Base-by-base conservation (phyloP, 164 flowering plant genomes). In the Vitis amurensis region DNA sequence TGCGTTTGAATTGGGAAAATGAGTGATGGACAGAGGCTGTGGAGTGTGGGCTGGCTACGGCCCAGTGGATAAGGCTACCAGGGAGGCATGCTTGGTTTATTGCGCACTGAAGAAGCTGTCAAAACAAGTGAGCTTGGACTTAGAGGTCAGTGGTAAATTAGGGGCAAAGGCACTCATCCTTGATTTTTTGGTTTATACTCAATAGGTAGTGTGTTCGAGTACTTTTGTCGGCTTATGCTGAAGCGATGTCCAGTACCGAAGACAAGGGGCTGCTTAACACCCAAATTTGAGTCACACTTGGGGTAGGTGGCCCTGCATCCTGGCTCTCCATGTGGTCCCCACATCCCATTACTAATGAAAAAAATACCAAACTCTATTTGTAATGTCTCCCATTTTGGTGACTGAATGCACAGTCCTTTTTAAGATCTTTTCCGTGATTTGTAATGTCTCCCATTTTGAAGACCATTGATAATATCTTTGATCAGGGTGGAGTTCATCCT, bases 291-390 rank as follows among this genome's bases (percentile, higher is more conserved):
- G 8, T 12, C 16, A 8, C 49, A 30, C 30, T 52, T 23, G 62
- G 59, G 71, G 79, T 76, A 63, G 75, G 75, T 71, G 69, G 57
- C 48, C 53, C 56, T 15, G 53, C 15, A 63, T 71, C 61, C 50
- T 29, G 12, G 70, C 68, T 64, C 56, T 68, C 63, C 77, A 74
- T 31, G 65, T 63, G 57, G 61, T 29, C 17, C 2, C 4, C 11
- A 0, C 11, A 16, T 13, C 2, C 8, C 61, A 63, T 2, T 14
- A 63, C 6, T 29, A 15, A 5, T 2, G 11, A 7, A 7, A 29
- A 29, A 15, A 8, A 8, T 11, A 19, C 4, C 13, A 23, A 23
- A 23, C 1, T 23, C 23, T 1, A 23, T 19, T 23, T 23, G 23
- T 23, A 23, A 23, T 1, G 23, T 23, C 23, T 23, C 23, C 23